Base-by-base conservation (phyloP, 1,284 basidiomycete species). In the Ceratobasidium sp. region DNA sequence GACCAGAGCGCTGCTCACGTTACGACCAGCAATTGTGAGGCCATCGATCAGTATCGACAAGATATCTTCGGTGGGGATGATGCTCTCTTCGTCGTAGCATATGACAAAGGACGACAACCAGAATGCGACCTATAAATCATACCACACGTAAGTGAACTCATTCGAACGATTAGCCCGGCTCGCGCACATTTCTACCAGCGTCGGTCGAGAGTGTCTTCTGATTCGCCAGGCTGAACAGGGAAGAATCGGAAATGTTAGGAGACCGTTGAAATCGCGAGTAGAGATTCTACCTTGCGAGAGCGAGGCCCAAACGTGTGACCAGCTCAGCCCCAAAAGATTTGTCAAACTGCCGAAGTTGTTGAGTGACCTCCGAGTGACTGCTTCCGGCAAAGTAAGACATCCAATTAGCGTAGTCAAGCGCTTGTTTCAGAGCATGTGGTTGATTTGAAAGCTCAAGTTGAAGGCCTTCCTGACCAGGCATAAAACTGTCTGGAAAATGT, bases 401-500 rank as follows among this genome's bases (percentile, higher is more conserved):
- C 70, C 70, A 72, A 18, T 56, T 55, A 2, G 28, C 40, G n/a
- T 72, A 72, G 18, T 72, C 56, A n/a, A 58, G 5, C 0, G 55
- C 69, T 2, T 40, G 46, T 46, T 55, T 9, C 51, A 60, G 3
- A 13, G 28, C 23, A 3, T 12, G 60, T n/a, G 39, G 20, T 10
- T 39, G n/a, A 26, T 1, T 15, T 1, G 33, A 39, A 12, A 58
- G 33, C 28, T 71, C 2, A 42, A 61, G 42, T 20, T 20, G 60
- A 2, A 28, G 6, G 40, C 56, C 13, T 42, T 28, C 40, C 23
- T 44, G 23, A 18, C 10, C 12, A 10, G 39, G 12, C 4, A 18
- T 20, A 23, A 72, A 72, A 23, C 70, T 61, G 20, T 72, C 55
- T 4, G 70, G 49, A 39, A 72, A 72, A n/a, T 60, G 53, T 49